A percentile compares a stretch with the other conserved stretches of the same genome.
phyloP scores from a whole-genome alignment of 306 rosid genomes.

The Cicer judaicum region DNA sequence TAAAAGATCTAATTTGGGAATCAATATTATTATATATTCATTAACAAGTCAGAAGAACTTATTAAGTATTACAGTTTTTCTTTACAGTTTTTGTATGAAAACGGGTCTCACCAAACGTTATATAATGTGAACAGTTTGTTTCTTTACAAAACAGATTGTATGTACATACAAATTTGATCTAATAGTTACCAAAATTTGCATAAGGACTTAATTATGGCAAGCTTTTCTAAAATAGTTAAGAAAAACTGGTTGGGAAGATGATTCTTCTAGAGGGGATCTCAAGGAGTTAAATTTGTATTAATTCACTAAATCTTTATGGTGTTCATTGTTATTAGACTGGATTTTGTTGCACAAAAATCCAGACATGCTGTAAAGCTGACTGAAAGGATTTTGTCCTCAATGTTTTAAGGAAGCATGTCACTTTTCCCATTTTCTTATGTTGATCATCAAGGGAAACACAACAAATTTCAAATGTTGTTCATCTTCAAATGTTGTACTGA shows the following conservation, averaged over 20 bases:
- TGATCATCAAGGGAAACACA: background rate
- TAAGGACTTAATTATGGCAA: background rate
- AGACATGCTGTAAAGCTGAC: background rate
- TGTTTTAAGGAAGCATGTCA: background rate
- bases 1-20: background rate
- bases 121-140: too few relatives aligned
- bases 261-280: too few relatives aligned
- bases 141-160: too few relatives aligned
- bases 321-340: background rate
- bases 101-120: too few relatives aligned
- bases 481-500: constrained; percentile 3
- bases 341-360: background rate
- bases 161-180: background rate
- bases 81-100: background rate
- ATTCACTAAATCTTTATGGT: constrained; percentile 1
- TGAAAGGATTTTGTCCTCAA: constrained; percentile 6
- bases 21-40: background rate
- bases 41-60: background rate
- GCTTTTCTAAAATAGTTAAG: too few relatives aligned
- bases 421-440: background rate
- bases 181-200: background rate
- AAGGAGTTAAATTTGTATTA: background rate
- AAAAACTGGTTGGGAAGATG: too few relatives aligned
- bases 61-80: background rate
- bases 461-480: constrained; percentile 1